Percentiles rank a stretch among this genome's conserved stretches.
phyloP scores from a whole-genome alignment of 2,329 filamentous ascomycete genomes.

The Zymoseptoria pseudotritici region DNA sequence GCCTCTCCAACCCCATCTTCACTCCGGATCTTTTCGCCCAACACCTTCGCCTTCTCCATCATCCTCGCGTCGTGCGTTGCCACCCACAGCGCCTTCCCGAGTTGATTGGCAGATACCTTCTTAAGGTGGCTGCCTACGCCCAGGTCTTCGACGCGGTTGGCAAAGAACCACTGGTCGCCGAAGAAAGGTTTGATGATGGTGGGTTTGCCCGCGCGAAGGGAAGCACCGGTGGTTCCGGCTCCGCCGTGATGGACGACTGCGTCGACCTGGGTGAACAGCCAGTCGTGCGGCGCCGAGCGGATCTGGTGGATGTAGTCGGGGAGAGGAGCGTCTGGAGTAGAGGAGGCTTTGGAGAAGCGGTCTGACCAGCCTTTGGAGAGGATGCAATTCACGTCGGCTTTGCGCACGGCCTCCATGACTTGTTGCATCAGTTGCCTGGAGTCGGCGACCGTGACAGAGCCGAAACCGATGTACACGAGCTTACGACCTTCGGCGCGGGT shows the following conservation, averaged over 20 bases:
- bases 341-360: constrained; percentile 52
- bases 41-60: constrained; percentile 72
- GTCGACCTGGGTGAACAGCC: constrained; percentile 90
- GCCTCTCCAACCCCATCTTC: constrained; percentile 86
- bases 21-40: constrained; percentile 84
- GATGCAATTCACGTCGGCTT: constrained; percentile 89
- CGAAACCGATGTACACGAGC: constrained; percentile 93
- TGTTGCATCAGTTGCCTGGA: constrained; percentile 81
- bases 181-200: constrained; percentile 97
- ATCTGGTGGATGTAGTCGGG: constrained; percentile 81
- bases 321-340: constrained; percentile 58
- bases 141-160: constrained; percentile 78
- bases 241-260: constrained; percentile 92
- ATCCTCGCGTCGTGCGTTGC: constrained; percentile 85
- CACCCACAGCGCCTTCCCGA: constrained; percentile 83
- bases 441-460: constrained; percentile 88
- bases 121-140: constrained; percentile 86
- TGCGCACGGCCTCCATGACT: constrained; percentile 84
- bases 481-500: constrained; percentile 79
- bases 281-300: constrained; percentile 87
- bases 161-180: constrained; percentile 96
- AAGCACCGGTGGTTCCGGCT: constrained; percentile 89
- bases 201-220: constrained; percentile 79
- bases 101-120: constrained; percentile 79
- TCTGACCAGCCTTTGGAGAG: constrained; percentile 97